These are phyloP conservation scores for Coemansia sp. DNA, from an alignment of 192 early-diverging fungal species.

Conservation along the genomic window DNA sequence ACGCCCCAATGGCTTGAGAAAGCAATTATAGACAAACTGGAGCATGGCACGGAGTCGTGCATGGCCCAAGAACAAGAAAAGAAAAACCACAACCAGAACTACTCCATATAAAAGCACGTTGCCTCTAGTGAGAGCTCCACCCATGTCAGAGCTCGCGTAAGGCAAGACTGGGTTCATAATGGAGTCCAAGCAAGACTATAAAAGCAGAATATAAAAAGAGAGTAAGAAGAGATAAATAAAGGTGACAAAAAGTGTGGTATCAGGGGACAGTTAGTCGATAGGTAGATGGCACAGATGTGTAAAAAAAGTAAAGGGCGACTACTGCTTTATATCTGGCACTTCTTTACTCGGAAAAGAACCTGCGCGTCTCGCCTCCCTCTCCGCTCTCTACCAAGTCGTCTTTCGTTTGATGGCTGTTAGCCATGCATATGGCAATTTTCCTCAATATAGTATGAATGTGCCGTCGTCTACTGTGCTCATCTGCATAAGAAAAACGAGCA, in stretches of 20 bases:
- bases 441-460: background rate
- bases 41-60: background rate
- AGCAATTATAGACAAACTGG: constrained; percentile 70
- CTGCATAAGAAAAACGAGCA: constrained; percentile 3
- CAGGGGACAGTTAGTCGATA: background rate
- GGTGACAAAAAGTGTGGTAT: background rate
- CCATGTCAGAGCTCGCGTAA: background rate
- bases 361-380: background rate
- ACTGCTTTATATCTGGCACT: constrained; percentile 1
- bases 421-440: constrained; percentile 10
- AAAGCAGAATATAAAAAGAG: background rate
- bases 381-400: background rate
- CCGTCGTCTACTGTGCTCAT: constrained; percentile 4
- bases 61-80: background rate
- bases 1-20: constrained; percentile 68
- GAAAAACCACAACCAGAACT: background rate
- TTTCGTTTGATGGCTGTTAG: background rate
- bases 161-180: background rate
- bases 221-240: background rate
- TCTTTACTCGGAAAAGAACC: background rate
- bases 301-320: background rate
- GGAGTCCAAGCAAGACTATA: background rate
- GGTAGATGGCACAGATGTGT: background rate
- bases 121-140: background rate
- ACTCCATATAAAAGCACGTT: background rate